Evolutionary conservation across 129 eudicot species (phyloP), one percentile per base, ranked within the genome.

Genomic region (Dittrichia graveolens): DNA sequence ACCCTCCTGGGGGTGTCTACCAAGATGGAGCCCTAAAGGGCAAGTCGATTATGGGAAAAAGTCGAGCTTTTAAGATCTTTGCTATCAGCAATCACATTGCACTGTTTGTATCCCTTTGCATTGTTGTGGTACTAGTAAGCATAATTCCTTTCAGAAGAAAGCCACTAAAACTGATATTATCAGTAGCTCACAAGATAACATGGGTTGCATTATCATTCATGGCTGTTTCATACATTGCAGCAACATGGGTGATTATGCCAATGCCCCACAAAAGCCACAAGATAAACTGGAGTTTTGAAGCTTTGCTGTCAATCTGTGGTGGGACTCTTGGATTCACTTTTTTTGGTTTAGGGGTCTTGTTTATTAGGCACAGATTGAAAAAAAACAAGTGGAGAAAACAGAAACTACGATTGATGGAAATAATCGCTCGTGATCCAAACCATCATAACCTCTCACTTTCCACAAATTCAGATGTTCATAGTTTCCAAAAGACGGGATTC

Each of bases 171-270:
- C 39, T 35, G 73, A 50, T 78, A 40, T 19, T 82, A 42, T 42
- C 61, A 13, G 41, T 7, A 0, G 67, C 81, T 37, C 78, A 81
- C 73, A 78, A 78, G 74, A 71, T 40, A 19, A 58, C 72, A 31
- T 78, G 80, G 86, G 83, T 78, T 43, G 80, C 86, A 0, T 50
- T 81, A 54, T 55, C 81, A 2, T 81, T 81, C 74, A 81, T 81
- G 85, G 81, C 78, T 24, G 78, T 67, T 14, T 41, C 84, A 19
- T 80, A 74, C 8, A 50, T 75, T 37, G 81, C 84, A 60, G 77
- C 76, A 9, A 61, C 46, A 5, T 68, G 80, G 80, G 76, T 53
- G 3, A 56, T 65, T 13, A 75, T 42, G 72, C 79, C 58, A 12
- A 11, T 7, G n/a, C 44, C 42, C 2, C 5, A 7, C 0, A 15